Evolutionary conservation across 2,329 filamentous ascomycete genomes (phyloP), one percentile per base, ranked within the genome.

Genomic region (Albifimbria verrucaria): DNA sequence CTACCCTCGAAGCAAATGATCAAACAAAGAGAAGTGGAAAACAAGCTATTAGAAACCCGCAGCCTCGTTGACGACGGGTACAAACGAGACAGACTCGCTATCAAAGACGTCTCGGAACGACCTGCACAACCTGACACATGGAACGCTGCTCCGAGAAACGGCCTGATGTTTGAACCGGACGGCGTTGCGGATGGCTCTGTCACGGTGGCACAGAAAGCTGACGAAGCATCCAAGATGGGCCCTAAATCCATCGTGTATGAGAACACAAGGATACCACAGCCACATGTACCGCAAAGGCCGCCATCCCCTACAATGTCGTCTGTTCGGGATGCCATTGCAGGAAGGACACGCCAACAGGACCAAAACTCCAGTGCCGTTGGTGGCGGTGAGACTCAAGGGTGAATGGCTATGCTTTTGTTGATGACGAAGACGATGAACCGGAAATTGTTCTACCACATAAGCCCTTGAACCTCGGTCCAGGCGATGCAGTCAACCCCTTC

Each of bases 361-460:
- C 83, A 83, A 12, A 86, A 90, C 59, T 82, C 82, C 0, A 74
- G 63, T 6, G 78, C 78, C 2, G 61, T 62, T 0, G 63, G 77
- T 1, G 88, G 87, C 17, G 81, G 79, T 53, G 92, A 95, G 69
- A 97, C 93, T 0, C 94, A 0, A 82, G 90, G 2, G 90, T 97
- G 1, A 96, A 95, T 57, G 94, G 94, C 1, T 99, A 97, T 68
- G 83, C 91, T 0, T 97, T 96, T 70, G 92, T 99, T 32, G 92
- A 96, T 60, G 91, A 95, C 52, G 89, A 88, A 48, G 78, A 82
- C 41, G 81, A 78, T 17, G 73, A 75, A 17, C 60, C 65, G 2
- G 63, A 68, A 7, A n/a, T 51, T 5, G 22, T 51, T 7, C 36
- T 43, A 10, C 39, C 62, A 12, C 56, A 66, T 45, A 71, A 76